Conservation (phyloP, 1,284 basidiomycete species). For the Lentinus polychrous region DNA sequence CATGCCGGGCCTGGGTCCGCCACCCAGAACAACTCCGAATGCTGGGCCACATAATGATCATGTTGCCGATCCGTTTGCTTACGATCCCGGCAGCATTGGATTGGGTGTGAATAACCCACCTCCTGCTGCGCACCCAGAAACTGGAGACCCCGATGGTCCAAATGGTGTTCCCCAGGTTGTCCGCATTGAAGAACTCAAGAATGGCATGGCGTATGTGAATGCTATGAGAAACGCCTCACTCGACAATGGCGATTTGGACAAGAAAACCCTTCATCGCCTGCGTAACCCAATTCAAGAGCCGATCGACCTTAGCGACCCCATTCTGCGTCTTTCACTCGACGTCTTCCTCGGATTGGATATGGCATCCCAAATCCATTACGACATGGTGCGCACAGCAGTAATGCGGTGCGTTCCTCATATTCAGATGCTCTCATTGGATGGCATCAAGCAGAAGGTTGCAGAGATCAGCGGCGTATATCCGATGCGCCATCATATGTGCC, state of each 20-base stretch:
- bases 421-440: conserved; percentile 19
- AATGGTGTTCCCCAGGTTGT: no score
- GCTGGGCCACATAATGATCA: no score
- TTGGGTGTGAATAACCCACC: no score
- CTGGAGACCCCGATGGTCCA: no score
- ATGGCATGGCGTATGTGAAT: no score
- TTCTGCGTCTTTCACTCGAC: not conserved
- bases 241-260: not conserved
- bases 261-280: not conserved
- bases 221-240: not conserved
- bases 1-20: no score
- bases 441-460: conserved; percentile 16
- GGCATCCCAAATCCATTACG: not conserved
- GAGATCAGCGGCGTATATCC: conserved; percentile 20
- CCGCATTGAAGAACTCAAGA: no score
- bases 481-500: conserved; percentile 25
- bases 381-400: not conserved
- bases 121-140: no score
- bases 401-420: conserved; percentile 10
- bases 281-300: conserved; percentile 2
- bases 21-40: no score
- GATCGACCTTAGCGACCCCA: not conserved
- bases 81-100: no score
- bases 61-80: no score
- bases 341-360: not conserved